Conservation (phyloP, 441 rosid species). For the Iberis amara region DNA sequence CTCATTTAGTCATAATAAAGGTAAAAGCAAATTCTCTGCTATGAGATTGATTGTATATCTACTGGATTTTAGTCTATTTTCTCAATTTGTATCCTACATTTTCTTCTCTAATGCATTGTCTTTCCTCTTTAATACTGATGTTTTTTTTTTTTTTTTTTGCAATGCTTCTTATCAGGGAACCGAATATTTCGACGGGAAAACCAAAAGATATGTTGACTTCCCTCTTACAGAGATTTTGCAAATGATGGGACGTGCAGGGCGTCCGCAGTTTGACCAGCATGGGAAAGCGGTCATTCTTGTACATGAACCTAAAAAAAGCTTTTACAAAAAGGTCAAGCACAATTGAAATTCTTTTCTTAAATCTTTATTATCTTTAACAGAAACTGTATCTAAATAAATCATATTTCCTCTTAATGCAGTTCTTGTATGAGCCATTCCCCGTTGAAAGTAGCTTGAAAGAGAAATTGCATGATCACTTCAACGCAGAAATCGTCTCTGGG, state of each 20-base stretch:
- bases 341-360: conserved; percentile 11
- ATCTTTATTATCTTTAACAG: conserved; percentile 20
- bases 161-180: conserved; percentile 63
- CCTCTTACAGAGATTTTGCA: conserved; percentile 98
- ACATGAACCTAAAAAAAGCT: conserved; percentile 98
- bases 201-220: conserved; percentile 95
- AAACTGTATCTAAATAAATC: conserved; percentile 10
- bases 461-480: conserved; percentile 77
- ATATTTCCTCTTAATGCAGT: conserved; percentile 47
- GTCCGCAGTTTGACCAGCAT: conserved; percentile 97
- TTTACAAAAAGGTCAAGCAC: conserved; percentile 81
- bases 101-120: conserved; percentile 17
- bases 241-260: conserved; percentile 99
- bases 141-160: too few species aligned
- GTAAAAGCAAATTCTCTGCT: conserved; percentile 34
- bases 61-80: background rate
- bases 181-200: conserved; percentile 90
- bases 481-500: conserved; percentile 91
- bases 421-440: conserved; percentile 95
- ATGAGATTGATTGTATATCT: conserved; percentile 12
- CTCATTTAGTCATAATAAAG: conserved; percentile 97
- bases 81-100: conserved; percentile 7
- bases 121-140: conserved; percentile 5
- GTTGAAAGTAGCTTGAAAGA: conserved; percentile 98
- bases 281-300: conserved; percentile 99